Evolutionary conservation across 2,329 filamentous ascomycete species (phyloP).

Genomic region (Colletotrichum sp.): DNA sequence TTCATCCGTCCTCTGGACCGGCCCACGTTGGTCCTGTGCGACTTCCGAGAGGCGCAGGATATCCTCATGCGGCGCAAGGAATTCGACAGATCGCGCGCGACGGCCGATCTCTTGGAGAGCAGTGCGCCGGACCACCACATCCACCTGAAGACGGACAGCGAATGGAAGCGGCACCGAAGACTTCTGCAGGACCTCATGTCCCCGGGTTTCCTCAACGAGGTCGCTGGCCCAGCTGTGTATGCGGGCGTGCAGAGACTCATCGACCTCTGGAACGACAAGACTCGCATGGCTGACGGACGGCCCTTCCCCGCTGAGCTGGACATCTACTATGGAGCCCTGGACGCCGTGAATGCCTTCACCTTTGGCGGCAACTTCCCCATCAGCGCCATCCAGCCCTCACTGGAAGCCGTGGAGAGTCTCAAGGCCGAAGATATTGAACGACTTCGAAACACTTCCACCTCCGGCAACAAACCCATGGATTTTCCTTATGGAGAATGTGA

Average conservation of each 20-base stretch:
- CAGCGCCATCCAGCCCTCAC: background rate
- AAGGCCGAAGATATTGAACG: background rate
- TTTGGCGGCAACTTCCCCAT: conserved; percentile 26
- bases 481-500: conserved; percentile 2
- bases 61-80: conserved; percentile 48
- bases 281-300: conserved; percentile 29
- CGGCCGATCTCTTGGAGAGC: conserved; percentile 31
- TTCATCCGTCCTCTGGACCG: conserved; percentile 47
- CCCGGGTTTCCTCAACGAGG: conserved; percentile 34
- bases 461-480: background rate
- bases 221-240: conserved; percentile 37
- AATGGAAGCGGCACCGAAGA: conserved; percentile 36
- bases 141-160: conserved; percentile 29
- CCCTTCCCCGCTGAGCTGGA: conserved; percentile 33
- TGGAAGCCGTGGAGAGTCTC: background rate
- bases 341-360: conserved; percentile 32
- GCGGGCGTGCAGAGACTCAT: conserved; percentile 31
- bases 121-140: conserved; percentile 37
- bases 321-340: conserved; percentile 34
- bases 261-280: conserved; percentile 37
- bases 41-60: conserved; percentile 39
- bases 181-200: conserved; percentile 43
- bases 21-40: conserved; percentile 49
- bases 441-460: background rate
- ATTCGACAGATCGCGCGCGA: conserved; percentile 40